phyloP scores from a whole-genome alignment of 495 filamentous ascomycete genomes.

The Pyronema domesticum region DNA sequence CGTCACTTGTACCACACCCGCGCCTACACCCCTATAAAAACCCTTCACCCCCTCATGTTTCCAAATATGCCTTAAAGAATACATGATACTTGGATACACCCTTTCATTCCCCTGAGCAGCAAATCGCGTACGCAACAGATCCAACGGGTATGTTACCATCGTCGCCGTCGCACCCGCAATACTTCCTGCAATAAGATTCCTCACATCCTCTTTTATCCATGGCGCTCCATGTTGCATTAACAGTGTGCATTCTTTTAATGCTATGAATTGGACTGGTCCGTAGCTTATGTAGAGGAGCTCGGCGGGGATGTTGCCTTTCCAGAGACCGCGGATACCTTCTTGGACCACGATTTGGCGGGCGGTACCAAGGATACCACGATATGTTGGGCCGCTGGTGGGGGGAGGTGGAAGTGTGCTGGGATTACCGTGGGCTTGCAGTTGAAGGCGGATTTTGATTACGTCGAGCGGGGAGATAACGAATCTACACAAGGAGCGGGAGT shows the following conservation, averaged over 20 bases:
- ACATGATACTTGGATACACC: constrained; percentile 51
- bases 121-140: constrained; percentile 85
- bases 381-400: constrained; percentile 44
- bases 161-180: constrained; percentile 66
- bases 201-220: constrained; percentile 38
- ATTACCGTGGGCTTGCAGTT: constrained; percentile 35
- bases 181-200: constrained; percentile 65
- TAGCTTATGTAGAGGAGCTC: constrained; percentile 87
- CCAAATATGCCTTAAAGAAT: constrained; percentile 54
- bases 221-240: constrained; percentile 32
- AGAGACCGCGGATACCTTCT: constrained; percentile 74
- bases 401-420: constrained; percentile 10
- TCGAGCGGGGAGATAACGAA: constrained; percentile 63
- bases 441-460: constrained; percentile 61
- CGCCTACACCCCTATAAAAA: constrained; percentile 71
- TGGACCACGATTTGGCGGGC: constrained; percentile 53
- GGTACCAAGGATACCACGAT: constrained; percentile 64
- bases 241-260: constrained; percentile 59
- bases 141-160: constrained; percentile 72
- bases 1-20: constrained; percentile 68
- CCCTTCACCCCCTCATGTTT: constrained; percentile 54
- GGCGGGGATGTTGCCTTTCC: constrained; percentile 96
- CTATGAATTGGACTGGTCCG: constrained; percentile 70
- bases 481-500: constrained; percentile 32
- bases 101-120: constrained; percentile 78